Percentiles rank a stretch among this genome's conserved stretches.
These are phyloP conservation scores for Juglanconis sp. DNA, from an alignment of 2,329 filamentous ascomycete genomes.

Conservation along the genomic window DNA sequence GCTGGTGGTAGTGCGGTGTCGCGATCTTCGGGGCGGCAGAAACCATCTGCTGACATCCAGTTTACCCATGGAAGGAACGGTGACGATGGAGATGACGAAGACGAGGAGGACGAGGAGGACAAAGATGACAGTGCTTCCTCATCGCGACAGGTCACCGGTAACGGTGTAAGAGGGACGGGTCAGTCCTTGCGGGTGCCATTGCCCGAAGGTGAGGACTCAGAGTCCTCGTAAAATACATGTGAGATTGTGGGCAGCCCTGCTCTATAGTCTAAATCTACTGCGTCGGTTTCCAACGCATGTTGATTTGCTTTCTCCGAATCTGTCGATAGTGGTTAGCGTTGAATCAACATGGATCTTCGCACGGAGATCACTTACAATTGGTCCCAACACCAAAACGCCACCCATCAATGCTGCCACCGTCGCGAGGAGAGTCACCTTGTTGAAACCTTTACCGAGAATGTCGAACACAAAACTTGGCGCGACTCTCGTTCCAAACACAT, in stretches of 20 bases:
- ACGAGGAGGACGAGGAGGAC: neutral
- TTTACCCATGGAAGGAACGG: neutral
- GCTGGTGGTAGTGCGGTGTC: neutral
- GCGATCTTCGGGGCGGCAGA: neutral
- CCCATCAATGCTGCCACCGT: constrained; percentile 78
- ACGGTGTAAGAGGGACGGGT: neutral
- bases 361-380: constrained; percentile 65
- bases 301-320: constrained; percentile 66
- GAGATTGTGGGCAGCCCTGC: neutral
- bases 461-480: constrained; percentile 91
- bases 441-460: constrained; percentile 88
- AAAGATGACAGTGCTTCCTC: neutral
- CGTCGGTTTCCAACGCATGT: constrained; percentile 55
- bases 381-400: constrained; percentile 75
- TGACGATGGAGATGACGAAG: neutral
- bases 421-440: constrained; percentile 77
- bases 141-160: neutral
- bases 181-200: neutral
- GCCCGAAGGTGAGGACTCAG: neutral
- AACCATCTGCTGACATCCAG: neutral
- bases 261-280: constrained; percentile 21
- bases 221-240: neutral
- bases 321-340: constrained; percentile 34
- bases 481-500: constrained; percentile 83
- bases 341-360: neutral